Base-by-base conservation (phyloP, 2,329 filamentous ascomycete species). In the Emergomyces pasteurianus region DNA sequence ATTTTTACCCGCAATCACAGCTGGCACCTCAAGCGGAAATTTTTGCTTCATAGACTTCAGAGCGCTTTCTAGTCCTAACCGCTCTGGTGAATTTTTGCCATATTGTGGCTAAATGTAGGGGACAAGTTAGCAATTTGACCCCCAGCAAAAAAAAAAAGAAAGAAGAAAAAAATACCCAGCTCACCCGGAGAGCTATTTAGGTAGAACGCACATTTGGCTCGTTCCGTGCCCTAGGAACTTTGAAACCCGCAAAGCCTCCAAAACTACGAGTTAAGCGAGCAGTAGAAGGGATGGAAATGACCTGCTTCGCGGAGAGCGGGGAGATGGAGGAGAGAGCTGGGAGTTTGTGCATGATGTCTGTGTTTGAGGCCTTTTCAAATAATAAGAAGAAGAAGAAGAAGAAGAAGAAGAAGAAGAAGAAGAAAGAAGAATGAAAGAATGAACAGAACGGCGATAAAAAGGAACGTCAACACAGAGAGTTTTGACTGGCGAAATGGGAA, bases 11-110 rank as follows among this genome's bases (percentile, higher is more conserved):
- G 31, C 52, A 36, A 61, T 55, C 18, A 58, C 46, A 43, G 59
- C 53, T 21, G 59, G 60, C 16, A 63, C 60, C 52, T 61, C 31
- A 16, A 63, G 55, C 10, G 62, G 62, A n/a, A 58, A 26, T 14
- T 42, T 43, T n/a, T 58, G 34, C 52, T 58, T 59, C 34, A 63
- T 50, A 14, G 46, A 50, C 46, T 60, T 43, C n/a, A 63, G 31
- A 7, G 62, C 52, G 4, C 36, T 31, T 54, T 63, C 58, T n/a
- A 63, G 58, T 10, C 28, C 53, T 34, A 58, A 16, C 36, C 62
- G 57, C 47, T 63, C 60, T 18, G 43, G 50, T 3, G 62, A 60
- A 36, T 58, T 60, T 36, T 34, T 60, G 38, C 52, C 62, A 49
- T 63, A 63, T 16, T 61, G 60, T 38, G 55, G 60, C 62, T 63